Percentiles rank a stretch among this genome's conserved stretches.
phyloP scores from a whole-genome alignment of 1,139 yeast species.

The Candida smagusa region DNA sequence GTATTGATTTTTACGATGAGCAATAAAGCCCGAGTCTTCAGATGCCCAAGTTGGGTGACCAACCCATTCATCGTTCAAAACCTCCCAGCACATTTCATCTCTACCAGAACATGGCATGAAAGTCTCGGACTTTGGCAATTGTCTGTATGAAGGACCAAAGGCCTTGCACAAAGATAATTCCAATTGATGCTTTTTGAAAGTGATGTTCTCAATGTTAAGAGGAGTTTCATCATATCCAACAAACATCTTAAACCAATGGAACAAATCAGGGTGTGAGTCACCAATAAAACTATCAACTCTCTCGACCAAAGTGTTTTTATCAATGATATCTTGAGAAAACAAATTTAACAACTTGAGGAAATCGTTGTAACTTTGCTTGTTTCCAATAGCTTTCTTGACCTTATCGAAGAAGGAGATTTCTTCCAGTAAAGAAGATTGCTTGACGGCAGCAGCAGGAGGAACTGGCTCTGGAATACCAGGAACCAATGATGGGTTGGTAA shows the following conservation, averaged over 20 bases:
- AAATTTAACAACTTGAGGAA: slow-evolving; percentile 82
- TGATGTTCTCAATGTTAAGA: slow-evolving; percentile 78
- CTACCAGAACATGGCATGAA: slow-evolving; percentile 98
- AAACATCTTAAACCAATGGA: slow-evolving; percentile 88
- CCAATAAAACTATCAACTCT: slow-evolving; percentile 86
- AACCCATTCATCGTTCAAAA: slow-evolving; percentile 97
- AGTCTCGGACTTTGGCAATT: slow-evolving; percentile 90
- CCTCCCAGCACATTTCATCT: slow-evolving; percentile 99
- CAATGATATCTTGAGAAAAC: slow-evolving; percentile 87
- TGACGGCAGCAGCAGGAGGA: slow-evolving; percentile 54
- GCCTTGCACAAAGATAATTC: slow-evolving; percentile 85
- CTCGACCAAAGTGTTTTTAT: slow-evolving; percentile 75
- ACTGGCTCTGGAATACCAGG: slow-evolving; percentile 88
- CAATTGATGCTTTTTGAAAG: slow-evolving; percentile 84
- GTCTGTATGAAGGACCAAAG: slow-evolving; percentile 90
- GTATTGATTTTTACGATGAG: slow-evolving; percentile 95
- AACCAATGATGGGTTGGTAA: slow-evolving; percentile 61
- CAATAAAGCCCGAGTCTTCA: slow-evolving; percentile 96
- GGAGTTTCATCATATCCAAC: slow-evolving; percentile 83
- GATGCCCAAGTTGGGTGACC: slow-evolving; percentile 99
- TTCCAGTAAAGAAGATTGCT: slow-evolving; percentile 65
- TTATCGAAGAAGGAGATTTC: slow-evolving; percentile 89
- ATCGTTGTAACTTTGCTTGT: slow-evolving; percentile 87
- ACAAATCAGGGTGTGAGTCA: slow-evolving; percentile 65
- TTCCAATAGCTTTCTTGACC: slow-evolving; percentile 85